A percentile compares a stretch with the other conserved stretches of the same genome.
phyloP scores from a whole-genome alignment of 1,284 basidiomycete species.

The Gymnopus androsaceus region DNA sequence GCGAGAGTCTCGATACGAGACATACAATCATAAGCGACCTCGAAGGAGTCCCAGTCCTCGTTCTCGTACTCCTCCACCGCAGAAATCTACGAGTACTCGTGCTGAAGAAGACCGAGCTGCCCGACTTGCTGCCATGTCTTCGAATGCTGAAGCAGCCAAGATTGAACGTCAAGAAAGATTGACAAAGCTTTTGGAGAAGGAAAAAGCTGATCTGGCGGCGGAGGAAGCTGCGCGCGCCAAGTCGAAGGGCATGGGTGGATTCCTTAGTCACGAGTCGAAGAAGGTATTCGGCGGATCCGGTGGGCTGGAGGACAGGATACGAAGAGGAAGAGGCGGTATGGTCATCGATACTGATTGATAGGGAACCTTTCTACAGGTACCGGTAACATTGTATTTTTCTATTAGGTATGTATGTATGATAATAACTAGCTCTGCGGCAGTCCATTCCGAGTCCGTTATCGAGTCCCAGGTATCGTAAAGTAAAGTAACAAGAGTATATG shows the following conservation, averaged over 20 bases:
- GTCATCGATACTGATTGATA: constrained; percentile 57
- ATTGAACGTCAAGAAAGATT: constrained; percentile 71
- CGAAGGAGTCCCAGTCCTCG: constrained; percentile 34
- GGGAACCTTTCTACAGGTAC: not conserved
- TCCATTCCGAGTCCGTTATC: not conserved
- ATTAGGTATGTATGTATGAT: not conserved
- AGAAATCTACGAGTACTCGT: constrained; percentile 24
- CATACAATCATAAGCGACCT: constrained; percentile 42
- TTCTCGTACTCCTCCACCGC: constrained; percentile 38
- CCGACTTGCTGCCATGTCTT: constrained; percentile 84
- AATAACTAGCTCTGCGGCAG: not conserved
- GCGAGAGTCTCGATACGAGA: constrained; percentile 13
- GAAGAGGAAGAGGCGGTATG: constrained; percentile 63
- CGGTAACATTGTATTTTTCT: too few species aligned
- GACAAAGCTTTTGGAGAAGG: constrained; percentile 61
- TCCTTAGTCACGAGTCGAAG: constrained; percentile 74
- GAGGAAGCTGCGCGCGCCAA: constrained; percentile 64
- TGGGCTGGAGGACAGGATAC: constrained; percentile 76
- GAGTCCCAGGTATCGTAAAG: not conserved
- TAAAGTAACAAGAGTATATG: not conserved
- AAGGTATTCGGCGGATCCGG: constrained; percentile 75
- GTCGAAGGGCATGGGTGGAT: constrained; percentile 72
- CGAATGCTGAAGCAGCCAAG: constrained; percentile 66
- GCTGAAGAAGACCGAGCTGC: constrained; percentile 68
- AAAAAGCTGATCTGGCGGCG: constrained; percentile 69